Evolutionary conservation across 768 basidiomycete genomes (phyloP), one percentile per base, ranked within the genome.

Genomic region (Auricularia sp.): DNA sequence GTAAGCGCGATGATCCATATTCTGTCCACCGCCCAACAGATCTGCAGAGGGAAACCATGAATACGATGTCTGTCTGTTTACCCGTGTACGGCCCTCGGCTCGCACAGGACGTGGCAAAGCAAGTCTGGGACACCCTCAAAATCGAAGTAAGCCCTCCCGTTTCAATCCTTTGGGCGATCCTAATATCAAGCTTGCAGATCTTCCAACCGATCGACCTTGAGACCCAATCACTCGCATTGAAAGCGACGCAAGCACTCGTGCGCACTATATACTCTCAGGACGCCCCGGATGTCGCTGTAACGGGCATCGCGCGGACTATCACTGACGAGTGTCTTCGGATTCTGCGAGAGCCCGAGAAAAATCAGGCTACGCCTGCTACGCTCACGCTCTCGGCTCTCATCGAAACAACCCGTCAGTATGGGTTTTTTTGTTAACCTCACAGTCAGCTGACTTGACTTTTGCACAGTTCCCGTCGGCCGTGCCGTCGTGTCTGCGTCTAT

Each of bases 81-180:
- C 93, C 96, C 3, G 84, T 91, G 0, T 98, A 96, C 72, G 97
- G 95, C 2, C 70, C 83, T 0, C 74, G 75, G 2, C 75, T 85
- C 3, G 85, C 85, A 2, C 80, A 81, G 14, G 81, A 82, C 10
- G 81, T 83, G 64, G 89, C 88, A 1, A 79, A 80, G 3, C 87
- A 93, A 67, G 74, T 98, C n/a, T 97, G 94, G 93, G 94, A 88
- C 73, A 81, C 87, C 0, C 73, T 98, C 39, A 96, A 93, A 72
- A 80, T 98, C 33, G 97, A 98, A 82, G 95, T 90, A 64, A 63
- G 68, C 63, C 51, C 65, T 42, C 33, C 23, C 3, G 1, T 4
- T 18, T 51, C 21, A 23, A 7, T 42, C 39, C 39, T 42, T 42
- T 42, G 39, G 12, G 29, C 29, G 29, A 29, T 29, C 29, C 29